Percentiles rank a stretch among this genome's conserved stretches.
These are phyloP conservation scores for Rhodocollybia butyracea DNA, from an alignment of 768 basidiomycete genomes.

Conservation along the genomic window DNA sequence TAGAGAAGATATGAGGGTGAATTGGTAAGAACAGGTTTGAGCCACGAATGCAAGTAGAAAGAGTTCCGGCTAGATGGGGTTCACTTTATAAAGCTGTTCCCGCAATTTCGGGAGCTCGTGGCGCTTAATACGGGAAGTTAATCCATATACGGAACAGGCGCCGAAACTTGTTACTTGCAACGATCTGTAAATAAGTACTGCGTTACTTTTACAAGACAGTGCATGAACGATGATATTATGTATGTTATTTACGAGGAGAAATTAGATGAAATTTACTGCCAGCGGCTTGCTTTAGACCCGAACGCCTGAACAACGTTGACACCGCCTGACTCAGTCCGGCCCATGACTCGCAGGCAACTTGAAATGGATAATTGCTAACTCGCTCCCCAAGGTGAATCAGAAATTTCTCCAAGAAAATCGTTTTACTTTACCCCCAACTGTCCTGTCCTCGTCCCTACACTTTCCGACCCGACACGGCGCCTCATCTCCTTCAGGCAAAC, in stretches of 20 bases:
- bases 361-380: not conserved
- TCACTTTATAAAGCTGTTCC: constrained; percentile 1
- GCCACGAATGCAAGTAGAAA: not conserved
- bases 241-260: no score
- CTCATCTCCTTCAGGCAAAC: constrained; percentile 2
- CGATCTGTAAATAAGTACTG: no score
- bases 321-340: constrained; percentile 5
- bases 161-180: no score
- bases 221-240: no score
- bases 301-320: not conserved
- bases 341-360: not conserved
- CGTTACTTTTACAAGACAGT: no score
- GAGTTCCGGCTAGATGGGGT: not conserved
- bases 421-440: not conserved
- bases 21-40: not conserved
- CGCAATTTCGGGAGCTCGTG: not conserved
- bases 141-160: no score
- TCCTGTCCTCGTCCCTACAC: not conserved
- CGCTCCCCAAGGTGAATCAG: not conserved
- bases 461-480: not conserved
- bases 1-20: not conserved
- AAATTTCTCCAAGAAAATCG: constrained; percentile 3
- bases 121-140: not conserved
- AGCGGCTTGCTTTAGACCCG: not conserved
- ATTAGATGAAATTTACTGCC: not conserved